Evolutionary conservation across 768 basidiomycete genomes (phyloP), one percentile per base, ranked within the genome.

Genomic region (Kondoa malvinella): DNA sequence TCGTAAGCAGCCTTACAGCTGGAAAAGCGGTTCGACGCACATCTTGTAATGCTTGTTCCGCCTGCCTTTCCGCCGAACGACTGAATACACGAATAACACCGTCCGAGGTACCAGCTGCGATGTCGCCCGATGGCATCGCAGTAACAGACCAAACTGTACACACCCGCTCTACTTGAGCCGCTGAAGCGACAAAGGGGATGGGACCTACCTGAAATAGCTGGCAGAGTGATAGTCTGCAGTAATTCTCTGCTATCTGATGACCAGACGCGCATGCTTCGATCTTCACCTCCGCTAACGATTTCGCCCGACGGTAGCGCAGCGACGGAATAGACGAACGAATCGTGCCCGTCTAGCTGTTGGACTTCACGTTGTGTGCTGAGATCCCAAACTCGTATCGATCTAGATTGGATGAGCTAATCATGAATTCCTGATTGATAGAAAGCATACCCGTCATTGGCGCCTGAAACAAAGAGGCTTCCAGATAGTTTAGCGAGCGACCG

Each of bases 301-400:
- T 87, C 85, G 65, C 76, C 74, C 25, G 69, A 21, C 1, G 91
- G 87, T 25, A 96, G 81, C 25, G 88, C 83, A 0, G 88, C 83
- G 16, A 99, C 77, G 67, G 87, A 86, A 79, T 97, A 99, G 16
- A 97, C 90, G 76, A 96, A 99, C 26, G 92, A 95, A 1, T 92
- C 94, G 76, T 97, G 95, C 0, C 92, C 95, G 2, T 87, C 86
- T n/a, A 97, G 78, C 74, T 87, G 86, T 66, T 87, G 80, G 59
- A 82, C 74, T 75, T 88, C 88, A 67, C 89, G 88, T 66, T 83
- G 86, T 56, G 90, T 81, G 15, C 69, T 65, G 16, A 73, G 58
- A 26, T 88, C 87, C 88, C 92, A 99, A 25, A 95, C 85, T 61
- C 86, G 88, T 71, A 99, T 88, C 77, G 92, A 87, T 72, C 94